Base-by-base conservation (phyloP, 1,284 basidiomycete species). In the Meira nashicola region DNA sequence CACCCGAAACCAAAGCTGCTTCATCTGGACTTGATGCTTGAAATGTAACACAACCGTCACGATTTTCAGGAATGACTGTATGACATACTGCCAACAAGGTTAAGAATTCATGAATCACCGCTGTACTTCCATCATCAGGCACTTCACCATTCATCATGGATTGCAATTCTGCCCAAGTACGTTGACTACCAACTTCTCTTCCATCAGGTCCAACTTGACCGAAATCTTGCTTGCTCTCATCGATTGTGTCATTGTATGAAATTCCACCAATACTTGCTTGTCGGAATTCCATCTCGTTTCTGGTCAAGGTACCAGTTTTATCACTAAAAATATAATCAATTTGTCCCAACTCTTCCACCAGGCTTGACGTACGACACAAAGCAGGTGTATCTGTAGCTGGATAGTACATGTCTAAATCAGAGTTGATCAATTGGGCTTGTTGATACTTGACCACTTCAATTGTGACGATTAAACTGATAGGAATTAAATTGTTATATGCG, bases 371-470 rank as follows among this genome's bases (percentile, higher is more conserved):
- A 19, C 94, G 87, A 78, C 95, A 98, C 9, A 96, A 83, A 0
- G 95, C 95, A 0, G 95, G 92, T 0, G 94, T 98, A 78, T 98
- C 93, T 3, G 93, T 95, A 60, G 83, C 86, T 2, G 87, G 86
- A 77, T 98, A 89, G 80, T 98, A 99, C 80, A 82, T 80, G 64
- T 81, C 79, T 50, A 81, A 70, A 79, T 98, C 95, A 39, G 87
- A 92, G 79, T 97, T 98, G 83, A 98, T 98, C 57, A 97, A 85
- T 53, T 89, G 87, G 0, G 95, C 93, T 80, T 97, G 95, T 79
- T 96, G 92, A 75, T 89, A 97, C 79, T 97, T 97, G 82, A 98
- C 95, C 28, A 98, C 89, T 81, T 99, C 95, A 88, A 98, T 97
- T 1, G 95, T 97, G 73, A 99, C 94, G 76, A 98, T 95, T 67